Evolutionary conservation across 306 rosid genomes (phyloP), one percentile per base, ranked within the genome.

Genomic region (Canavalia gladiata): DNA sequence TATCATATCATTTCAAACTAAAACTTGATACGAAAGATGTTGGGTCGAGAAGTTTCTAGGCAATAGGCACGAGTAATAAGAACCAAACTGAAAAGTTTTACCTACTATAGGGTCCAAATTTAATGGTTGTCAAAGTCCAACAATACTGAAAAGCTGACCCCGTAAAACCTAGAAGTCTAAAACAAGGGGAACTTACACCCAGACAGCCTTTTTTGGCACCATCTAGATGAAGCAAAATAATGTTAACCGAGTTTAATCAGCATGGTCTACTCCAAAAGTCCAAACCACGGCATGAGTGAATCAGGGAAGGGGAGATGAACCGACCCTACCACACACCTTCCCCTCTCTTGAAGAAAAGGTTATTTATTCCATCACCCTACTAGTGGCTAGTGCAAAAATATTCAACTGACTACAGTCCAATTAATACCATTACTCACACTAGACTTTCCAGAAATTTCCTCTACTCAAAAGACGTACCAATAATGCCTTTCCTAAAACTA

Each of bases 241-340:
- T 63, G 80, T 28, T 33, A 64, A 46, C 71, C 43, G 10, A 60
- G 63, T 54, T 11, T 51, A 68, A 11, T 8, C 43, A 73, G 59
- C 42, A 29, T 47, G 33, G 50, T 80, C 57, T 37, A 25, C 69
- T 76, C 71, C 50, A 46, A 18, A 74, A 82, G 78, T 80, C 79
- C 39, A 62, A 54, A 41, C 25, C 25, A 18, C 46, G 47, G 45
- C 66, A 54, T 37, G 47, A 72, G 50, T 31, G 8, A 75, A 52
- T 69, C n/a, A 63, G 68, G 85, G 51, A 56, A 77, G 30, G 69
- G 83, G 82, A 34, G 68, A 72, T 76, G 83, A 72, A 81, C 62
- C 72, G 50, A 81, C 88, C 88, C 82, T 76, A 72, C 70, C 85
- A 76, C 45, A 76, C 45, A 75, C 46, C 28, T 46, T 52, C 49